These are phyloP conservation scores for Capsicum rhomboideum DNA, from an alignment of 257 asterid species.

Conservation along the genomic window DNA sequence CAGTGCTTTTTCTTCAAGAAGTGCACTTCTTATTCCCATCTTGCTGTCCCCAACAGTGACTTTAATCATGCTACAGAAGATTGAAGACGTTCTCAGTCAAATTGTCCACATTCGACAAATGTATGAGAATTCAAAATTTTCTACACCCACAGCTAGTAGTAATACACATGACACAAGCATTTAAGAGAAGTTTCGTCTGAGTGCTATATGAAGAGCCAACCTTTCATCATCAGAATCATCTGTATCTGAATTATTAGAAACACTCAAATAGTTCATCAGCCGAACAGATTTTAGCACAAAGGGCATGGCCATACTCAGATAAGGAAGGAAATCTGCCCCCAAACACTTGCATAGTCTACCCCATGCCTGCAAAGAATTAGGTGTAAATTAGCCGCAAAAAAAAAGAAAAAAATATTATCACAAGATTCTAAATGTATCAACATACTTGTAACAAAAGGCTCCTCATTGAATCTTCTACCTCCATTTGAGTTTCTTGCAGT, in stretches of 20 bases:
- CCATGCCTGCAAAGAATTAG: not conserved
- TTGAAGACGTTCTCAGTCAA: not conserved
- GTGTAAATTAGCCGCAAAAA: not conserved
- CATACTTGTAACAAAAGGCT: not conserved
- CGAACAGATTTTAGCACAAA: not conserved
- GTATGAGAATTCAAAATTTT: too few relatives aligned
- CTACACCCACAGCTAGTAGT: not conserved
- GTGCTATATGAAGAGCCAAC: not conserved
- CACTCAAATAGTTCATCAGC: not conserved
- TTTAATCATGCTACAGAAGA: not conserved
- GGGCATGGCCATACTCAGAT: not conserved
- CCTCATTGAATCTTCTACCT: conserved; percentile 1
- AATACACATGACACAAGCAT: not conserved
- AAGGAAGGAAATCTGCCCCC: not conserved
- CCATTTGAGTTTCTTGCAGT: not conserved
- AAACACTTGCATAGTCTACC: conserved; percentile 7
- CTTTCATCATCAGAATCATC: conserved; percentile 8
- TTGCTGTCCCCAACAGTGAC: not conserved
- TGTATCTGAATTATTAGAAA: not conserved
- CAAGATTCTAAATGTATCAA: not conserved
- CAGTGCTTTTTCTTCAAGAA: not conserved
- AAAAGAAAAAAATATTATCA: not conserved
- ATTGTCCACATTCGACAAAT: not conserved
- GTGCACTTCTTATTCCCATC: not conserved
- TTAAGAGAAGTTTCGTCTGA: not conserved